phyloP scores from a whole-genome alignment of 352 stramenopile genomes.

The Phytophthora niederhauseri region DNA sequence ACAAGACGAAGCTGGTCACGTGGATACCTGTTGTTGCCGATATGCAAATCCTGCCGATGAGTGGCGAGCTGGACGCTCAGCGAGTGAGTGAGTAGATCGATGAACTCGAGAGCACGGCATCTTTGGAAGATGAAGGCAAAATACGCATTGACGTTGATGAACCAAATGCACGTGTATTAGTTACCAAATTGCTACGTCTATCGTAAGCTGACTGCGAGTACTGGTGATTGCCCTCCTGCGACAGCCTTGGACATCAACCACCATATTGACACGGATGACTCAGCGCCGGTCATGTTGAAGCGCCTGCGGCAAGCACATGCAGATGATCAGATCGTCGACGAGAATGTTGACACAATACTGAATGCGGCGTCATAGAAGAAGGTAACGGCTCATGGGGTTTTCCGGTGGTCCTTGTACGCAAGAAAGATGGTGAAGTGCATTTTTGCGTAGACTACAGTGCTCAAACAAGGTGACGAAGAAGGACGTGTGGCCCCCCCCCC shows the following conservation, averaged over 20 bases:
- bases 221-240: background rate
- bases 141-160: background rate
- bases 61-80: background rate
- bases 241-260: background rate
- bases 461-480: background rate
- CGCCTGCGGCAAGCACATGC: background rate
- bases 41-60: background rate
- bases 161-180: slow-evolving; percentile 1
- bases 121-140: background rate
- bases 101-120: background rate
- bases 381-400: background rate
- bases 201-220: background rate
- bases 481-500: background rate
- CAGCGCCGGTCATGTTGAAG: background rate
- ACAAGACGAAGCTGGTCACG: background rate
- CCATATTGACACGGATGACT: background rate
- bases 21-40: background rate
- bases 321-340: background rate
- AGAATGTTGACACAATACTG: background rate
- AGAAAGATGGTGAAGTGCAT: background rate
- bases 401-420: background rate
- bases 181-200: background rate
- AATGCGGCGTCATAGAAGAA: background rate
- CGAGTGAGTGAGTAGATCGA: background rate
- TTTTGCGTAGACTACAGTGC: background rate